These are phyloP conservation scores for Pleodorina starrii DNA, from an alignment of 139 green algal species.

Conservation along the genomic window DNA sequence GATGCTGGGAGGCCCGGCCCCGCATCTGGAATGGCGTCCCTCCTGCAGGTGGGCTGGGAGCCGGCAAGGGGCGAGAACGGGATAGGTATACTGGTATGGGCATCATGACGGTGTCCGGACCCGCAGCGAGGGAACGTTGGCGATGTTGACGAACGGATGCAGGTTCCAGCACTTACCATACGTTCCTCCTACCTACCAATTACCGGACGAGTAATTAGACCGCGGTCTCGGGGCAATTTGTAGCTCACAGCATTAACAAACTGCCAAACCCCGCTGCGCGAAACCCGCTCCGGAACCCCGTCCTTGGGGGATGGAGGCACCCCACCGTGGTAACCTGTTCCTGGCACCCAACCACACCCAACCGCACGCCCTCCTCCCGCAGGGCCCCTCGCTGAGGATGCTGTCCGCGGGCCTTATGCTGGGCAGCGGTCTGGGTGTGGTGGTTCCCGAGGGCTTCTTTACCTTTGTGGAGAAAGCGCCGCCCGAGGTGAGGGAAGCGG, in stretches of 20 bases:
- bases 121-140: neutral
- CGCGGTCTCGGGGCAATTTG: neutral
- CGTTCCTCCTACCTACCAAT: too few relatives aligned
- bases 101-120: neutral
- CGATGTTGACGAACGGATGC: neutral
- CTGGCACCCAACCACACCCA: neutral
- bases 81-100: neutral
- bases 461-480: slow-evolving; percentile 22
- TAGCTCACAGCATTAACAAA: neutral
- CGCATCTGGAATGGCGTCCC: neutral
- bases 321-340: neutral
- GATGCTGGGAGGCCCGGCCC: neutral
- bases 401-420: slow-evolving; percentile 43
- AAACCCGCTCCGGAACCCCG: neutral
- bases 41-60: neutral
- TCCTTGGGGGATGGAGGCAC: neutral
- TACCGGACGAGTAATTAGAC: neutral
- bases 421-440: slow-evolving; percentile 41
- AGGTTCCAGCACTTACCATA: too few relatives aligned
- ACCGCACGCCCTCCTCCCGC: neutral
- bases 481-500: neutral
- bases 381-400: slow-evolving; percentile 1
- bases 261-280: too few relatives aligned
- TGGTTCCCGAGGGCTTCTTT: slow-evolving; percentile 44
- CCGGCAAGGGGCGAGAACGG: too few relatives aligned